Evolutionary conservation across 306 rosid genomes (phyloP), one percentile per base, ranked within the genome.

Genomic region (Lathyrus sativus): DNA sequence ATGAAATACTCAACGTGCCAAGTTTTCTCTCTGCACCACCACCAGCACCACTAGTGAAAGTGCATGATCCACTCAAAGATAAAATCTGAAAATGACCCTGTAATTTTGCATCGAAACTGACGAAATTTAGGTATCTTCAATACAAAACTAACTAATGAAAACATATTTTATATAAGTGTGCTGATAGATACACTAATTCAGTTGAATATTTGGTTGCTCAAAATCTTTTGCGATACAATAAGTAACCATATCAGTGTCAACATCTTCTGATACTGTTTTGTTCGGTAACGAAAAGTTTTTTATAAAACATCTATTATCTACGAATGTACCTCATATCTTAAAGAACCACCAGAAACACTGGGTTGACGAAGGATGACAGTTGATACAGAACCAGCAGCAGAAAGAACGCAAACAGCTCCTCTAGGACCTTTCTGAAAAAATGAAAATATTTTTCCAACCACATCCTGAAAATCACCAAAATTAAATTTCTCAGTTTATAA

Each of bases 61-160:
- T 28, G 62, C 43, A 78, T 29, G 87, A 75, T 71, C 95, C 92
- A 24, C 64, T 11, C 6, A 90, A 74, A 1, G 53, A 6, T 11
- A 88, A 13, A 53, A 88, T 88, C 71, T 83, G 87, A 72, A 82
- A 90, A 10, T 3, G 24, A 5, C 95, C 96, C 90, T 87, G 80
- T 75, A 41, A 9, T 10, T 66, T 50, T 1, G 0, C n/a, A 42
- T 3, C 14, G 4, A 10, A 11, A 42, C 45, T 33, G 29, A 46
- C 9, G 6, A 5, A 1, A 0, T 33, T 33, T 6, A 33, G 38
- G 26, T 24, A 24, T 24, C 26, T 24, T 24, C 26, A 24, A 1
- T 24, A 24, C 26, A 19, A n/a, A n/a, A n/a, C n/a, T n/a, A n/a
- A n/a, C n/a, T n/a, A n/a, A n/a, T n/a, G n/a, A n/a, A n/a, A n/a